Conservation (phyloP, 768 basidiomycete genomes). For the Amanita jacksonii region DNA sequence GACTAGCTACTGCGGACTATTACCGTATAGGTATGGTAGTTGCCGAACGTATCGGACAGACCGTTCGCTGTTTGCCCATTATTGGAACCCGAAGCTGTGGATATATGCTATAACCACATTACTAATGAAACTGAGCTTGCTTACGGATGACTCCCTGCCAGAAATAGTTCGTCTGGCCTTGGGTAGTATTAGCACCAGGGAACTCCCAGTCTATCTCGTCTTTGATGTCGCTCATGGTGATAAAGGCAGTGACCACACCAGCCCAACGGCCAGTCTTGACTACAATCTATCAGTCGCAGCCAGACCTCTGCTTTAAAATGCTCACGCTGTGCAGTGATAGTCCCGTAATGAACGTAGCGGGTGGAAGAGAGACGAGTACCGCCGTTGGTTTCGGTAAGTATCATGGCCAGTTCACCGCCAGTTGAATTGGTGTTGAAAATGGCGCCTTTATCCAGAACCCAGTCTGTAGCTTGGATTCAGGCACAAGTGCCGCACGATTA, state of each 20-base stretch:
- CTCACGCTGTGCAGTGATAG: constrained; percentile 53
- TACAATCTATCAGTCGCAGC: constrained; percentile 15
- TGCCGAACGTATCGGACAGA: constrained; percentile 52
- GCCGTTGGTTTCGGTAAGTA: constrained; percentile 59
- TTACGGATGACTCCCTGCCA: constrained; percentile 65
- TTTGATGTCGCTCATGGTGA: constrained; percentile 77
- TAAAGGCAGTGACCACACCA: constrained; percentile 79
- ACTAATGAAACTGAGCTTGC: too few relatives aligned
- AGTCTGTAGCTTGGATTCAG: constrained; percentile 38
- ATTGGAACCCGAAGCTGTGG: constrained; percentile 30
- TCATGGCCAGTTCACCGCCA: constrained; percentile 56
- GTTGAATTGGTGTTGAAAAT: constrained; percentile 53
- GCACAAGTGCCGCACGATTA: neutral
- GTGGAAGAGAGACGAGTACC: constrained; percentile 77
- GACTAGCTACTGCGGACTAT: neutral
- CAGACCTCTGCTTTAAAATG: constrained; percentile 2
- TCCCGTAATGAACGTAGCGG: constrained; percentile 75
- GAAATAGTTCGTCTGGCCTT: constrained; percentile 75
- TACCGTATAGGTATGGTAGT: constrained; percentile 65
- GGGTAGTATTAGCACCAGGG: constrained; percentile 49
- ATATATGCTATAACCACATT: too few relatives aligned
- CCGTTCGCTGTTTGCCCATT: constrained; percentile 39
- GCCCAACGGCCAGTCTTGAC: constrained; percentile 75
- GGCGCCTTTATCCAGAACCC: constrained; percentile 59
- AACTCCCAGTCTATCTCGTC: constrained; percentile 89